Base-by-base conservation (phyloP, 2,329 filamentous ascomycete species). In the Exophiala xenobiotica region DNA sequence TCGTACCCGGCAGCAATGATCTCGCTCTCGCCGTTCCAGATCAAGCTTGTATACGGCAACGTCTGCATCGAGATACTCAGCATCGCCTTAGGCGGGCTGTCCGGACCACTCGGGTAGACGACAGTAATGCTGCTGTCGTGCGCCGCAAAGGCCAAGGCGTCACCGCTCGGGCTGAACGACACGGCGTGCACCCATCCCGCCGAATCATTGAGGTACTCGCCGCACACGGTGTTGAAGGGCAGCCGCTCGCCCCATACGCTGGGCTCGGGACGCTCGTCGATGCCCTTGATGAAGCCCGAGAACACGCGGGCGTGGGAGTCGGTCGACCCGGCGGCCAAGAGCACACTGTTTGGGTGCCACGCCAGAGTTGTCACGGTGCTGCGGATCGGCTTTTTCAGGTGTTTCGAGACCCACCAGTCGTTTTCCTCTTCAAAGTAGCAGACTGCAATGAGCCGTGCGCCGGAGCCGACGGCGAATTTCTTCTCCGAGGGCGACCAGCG, bases 321-420 rank as follows among this genome's bases (percentile, higher is more conserved):
- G 27, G 93, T 96, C n/a, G 90, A 95, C 29, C 93, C 93, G 37
- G 93, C 90, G 12, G 92, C 93, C 19, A 99, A 79, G 24, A 99
- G 81, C 12, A 99, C 93, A 7, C 88, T 95, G 78, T 99, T 99
- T 27, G 93, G 93, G 72, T 99, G 93, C 93, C 93, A 99, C 51
- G 87, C 86, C 38, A 99, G 83, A 12, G 88, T 90, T 49, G 93
- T 97, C 64, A 99, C 92, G 51, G 93, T 99, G 69, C 90, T 96
- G 61, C 92, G 88, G 65, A 99, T 95, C 16, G 93, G 93, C 81
- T 97, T 99, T 83, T 97, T 97, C 67, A 99, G 75, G 74, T 99
- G 93, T 79, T 99, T 99, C 29, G 91, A 96, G 35, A 99, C 92
- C 93, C 93, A 99, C 93, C 93, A 99, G 77, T 99, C 91, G 73